Evolutionary conservation across 495 filamentous ascomycete genomes (phyloP).

Genomic region (Aspergillus conjunctus): DNA sequence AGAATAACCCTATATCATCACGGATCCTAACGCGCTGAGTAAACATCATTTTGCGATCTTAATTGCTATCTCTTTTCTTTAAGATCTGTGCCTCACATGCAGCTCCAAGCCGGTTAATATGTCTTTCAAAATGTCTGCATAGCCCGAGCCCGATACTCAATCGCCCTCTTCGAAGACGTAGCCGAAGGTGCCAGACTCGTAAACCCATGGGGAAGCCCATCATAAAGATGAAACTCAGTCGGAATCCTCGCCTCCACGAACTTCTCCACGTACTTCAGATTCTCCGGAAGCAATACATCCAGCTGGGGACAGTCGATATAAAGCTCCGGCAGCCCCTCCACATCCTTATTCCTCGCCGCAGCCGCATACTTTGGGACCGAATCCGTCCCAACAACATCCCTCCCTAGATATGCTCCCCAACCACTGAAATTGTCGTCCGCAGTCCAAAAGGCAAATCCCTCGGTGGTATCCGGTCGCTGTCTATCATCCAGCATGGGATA

Average conservation of each 20-base stretch:
- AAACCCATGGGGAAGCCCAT: constrained; percentile 34
- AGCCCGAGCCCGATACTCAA: background rate
- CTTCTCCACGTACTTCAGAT: constrained; percentile 25
- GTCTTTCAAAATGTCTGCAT: background rate
- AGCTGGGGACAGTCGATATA: constrained; percentile 32
- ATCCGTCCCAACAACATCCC: constrained; percentile 20
- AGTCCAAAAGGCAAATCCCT: constrained; percentile 22
- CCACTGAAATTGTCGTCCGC: constrained; percentile 30
- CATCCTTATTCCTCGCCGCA: constrained; percentile 25
- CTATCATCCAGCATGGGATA: constrained; percentile 54
- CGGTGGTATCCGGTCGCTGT: constrained; percentile 19
- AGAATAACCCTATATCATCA: too few relatives aligned
- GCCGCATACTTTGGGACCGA: constrained; percentile 27
- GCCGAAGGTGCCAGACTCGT: constrained; percentile 20
- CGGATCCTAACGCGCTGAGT: too few relatives aligned
- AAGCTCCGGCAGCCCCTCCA: constrained; percentile 30
- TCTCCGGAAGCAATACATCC: constrained; percentile 34
- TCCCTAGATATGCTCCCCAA: constrained; percentile 34
- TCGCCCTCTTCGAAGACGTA: background rate
- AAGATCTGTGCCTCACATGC: too few relatives aligned
- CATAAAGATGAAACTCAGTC: constrained; percentile 35
- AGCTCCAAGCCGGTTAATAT: too few relatives aligned
- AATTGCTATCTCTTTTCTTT: too few relatives aligned
- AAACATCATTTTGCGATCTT: too few relatives aligned
- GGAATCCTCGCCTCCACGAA: constrained; percentile 27